Evolutionary conservation across 345 rosid genomes (phyloP).

Genomic region (Rhizophora apiculata): DNA sequence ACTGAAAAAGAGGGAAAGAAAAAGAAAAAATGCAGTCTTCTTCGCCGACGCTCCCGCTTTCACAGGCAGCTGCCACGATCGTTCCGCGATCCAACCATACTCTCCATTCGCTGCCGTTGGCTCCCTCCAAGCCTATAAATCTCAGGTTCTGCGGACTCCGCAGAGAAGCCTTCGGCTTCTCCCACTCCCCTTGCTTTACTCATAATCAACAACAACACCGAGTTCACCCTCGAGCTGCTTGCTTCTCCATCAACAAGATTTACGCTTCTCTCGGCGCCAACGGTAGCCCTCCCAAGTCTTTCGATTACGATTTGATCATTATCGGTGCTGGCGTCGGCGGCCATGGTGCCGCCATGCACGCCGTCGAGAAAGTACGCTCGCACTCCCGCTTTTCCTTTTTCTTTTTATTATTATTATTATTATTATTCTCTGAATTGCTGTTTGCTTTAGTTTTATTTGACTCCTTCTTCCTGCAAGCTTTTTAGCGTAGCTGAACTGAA

Average conservation of each 20-base stretch:
- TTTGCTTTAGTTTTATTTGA: too few species aligned
- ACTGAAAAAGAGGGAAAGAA: not conserved
- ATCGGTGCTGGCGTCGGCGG: constrained; percentile 99
- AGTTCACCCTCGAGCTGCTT: not conserved
- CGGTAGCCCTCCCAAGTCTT: constrained; percentile 63
- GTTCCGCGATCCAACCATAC: constrained; percentile 35
- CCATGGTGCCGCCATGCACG: constrained; percentile 95
- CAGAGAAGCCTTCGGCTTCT: constrained; percentile 49
- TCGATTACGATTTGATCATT: constrained; percentile 87
- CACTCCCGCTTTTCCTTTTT: not conserved
- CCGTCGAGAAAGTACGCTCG: constrained; percentile 73
- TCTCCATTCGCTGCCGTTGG: constrained; percentile 18
- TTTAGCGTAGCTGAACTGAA: too few species aligned
- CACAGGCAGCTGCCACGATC: constrained; percentile 27
- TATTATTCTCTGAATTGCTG: too few species aligned
- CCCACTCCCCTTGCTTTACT: not conserved
- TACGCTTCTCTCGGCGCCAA: constrained; percentile 46
- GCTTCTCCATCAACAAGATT: constrained; percentile 17
- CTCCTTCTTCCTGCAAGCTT: too few species aligned
- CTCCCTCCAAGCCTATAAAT: constrained; percentile 40
- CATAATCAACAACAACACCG: not conserved
- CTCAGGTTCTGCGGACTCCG: constrained; percentile 84
- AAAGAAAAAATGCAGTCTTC: constrained; percentile 54
- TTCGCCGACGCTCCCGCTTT: constrained; percentile 43
- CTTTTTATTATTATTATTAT: not conserved